phyloP scores from a whole-genome alignment of 805 yeast species.

The Schwanniomyces polymorphus region DNA sequence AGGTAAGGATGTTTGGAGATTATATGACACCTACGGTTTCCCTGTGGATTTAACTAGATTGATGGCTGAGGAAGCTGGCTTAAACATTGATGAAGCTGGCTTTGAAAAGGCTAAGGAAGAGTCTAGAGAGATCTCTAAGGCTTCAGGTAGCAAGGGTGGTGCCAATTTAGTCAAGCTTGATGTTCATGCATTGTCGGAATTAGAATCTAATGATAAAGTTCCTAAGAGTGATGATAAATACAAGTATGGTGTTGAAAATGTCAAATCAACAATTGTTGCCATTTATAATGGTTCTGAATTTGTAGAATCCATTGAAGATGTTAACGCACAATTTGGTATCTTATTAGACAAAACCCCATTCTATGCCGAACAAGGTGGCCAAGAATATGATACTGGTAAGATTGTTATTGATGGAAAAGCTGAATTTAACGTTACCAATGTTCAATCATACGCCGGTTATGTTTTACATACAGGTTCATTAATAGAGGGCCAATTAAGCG shows the following conservation, averaged over 20 bases:
- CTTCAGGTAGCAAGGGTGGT: conserved; percentile 63
- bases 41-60: conserved; percentile 96
- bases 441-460: conserved; percentile 90
- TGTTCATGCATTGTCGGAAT: conserved; percentile 81
- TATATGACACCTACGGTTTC: conserved; percentile 98
- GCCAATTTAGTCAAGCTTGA: conserved; percentile 73
- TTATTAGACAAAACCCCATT: conserved; percentile 88
- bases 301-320: conserved; percentile 43
- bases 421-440: conserved; percentile 89
- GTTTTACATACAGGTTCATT: conserved; percentile 91
- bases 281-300: conserved; percentile 69
- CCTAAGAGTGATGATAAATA: conserved; percentile 81
- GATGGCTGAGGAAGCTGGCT: conserved; percentile 98
- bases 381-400: conserved; percentile 93
- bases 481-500: conserved; percentile 70
- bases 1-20: conserved; percentile 97
- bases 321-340: conserved; percentile 64
- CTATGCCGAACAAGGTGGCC: conserved; percentile 99
- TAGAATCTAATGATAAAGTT: conserved; percentile 57
- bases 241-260: conserved; percentile 74
- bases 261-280: conserved; percentile 68
- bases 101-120: conserved; percentile 88
- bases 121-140: conserved; percentile 94
- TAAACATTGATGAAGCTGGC: conserved; percentile 87
- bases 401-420: conserved; percentile 83